These are phyloP conservation scores for Paraconiothyrium sp. DNA, from an alignment of 2,329 filamentous ascomycete species.

Conservation along the genomic window DNA sequence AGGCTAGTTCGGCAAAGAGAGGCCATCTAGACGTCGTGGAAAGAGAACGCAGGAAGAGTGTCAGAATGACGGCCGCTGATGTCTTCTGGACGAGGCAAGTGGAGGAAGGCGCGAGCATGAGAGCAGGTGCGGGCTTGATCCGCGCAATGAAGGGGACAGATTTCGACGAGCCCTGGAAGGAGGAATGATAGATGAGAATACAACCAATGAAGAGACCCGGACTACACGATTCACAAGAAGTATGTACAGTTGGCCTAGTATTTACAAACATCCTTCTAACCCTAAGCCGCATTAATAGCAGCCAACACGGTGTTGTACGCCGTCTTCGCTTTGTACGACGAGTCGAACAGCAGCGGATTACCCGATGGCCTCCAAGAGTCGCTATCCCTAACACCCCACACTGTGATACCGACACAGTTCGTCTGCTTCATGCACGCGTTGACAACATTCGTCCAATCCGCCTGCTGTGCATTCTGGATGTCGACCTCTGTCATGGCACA, in stretches of 20 bases:
- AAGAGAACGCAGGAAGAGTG: constrained; percentile 41
- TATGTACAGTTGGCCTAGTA: constrained; percentile 9
- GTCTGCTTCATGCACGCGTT: constrained; percentile 68
- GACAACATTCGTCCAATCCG: constrained; percentile 66
- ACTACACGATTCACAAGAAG: not conserved
- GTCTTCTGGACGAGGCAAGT: constrained; percentile 44
- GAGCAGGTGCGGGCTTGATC: constrained; percentile 36
- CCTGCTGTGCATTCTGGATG: constrained; percentile 65
- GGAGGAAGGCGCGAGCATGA: constrained; percentile 36
- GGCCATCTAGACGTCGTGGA: constrained; percentile 33
- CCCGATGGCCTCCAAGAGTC: constrained; percentile 57
- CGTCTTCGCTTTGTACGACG: constrained; percentile 55
- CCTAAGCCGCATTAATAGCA: constrained; percentile 24
- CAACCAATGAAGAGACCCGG: not conserved
- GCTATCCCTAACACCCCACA: constrained; percentile 64
- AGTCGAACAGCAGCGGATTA: constrained; percentile 58
- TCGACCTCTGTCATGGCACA: constrained; percentile 75
- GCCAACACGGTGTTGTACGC: constrained; percentile 48
- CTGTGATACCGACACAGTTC: constrained; percentile 74
- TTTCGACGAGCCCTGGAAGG: constrained; percentile 1
- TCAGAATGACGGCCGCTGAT: constrained; percentile 42
- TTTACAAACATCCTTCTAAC: constrained; percentile 1
- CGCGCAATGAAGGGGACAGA: constrained; percentile 30
- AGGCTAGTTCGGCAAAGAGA: constrained; percentile 28
- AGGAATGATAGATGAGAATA: constrained; percentile 6